phyloP scores from a whole-genome alignment of 129 eudicot genomes.

The Logfia minima region DNA sequence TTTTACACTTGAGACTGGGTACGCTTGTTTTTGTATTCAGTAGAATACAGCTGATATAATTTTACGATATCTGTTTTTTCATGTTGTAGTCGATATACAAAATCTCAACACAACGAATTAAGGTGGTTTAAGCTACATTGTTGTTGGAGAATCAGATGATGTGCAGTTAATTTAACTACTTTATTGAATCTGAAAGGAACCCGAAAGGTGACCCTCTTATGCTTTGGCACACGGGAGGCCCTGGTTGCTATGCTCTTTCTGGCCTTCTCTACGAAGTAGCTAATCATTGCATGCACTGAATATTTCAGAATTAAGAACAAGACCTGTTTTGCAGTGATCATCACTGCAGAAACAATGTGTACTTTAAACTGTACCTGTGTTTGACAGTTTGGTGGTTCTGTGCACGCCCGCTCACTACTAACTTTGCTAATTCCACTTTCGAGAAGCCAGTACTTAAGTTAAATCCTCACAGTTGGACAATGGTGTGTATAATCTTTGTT shows the following conservation, averaged over 20 bases:
- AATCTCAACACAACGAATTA: conserved; percentile 4
- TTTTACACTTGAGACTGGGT: conserved; percentile 49
- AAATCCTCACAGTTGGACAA: conserved; percentile 23
- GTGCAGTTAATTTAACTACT: conserved; percentile 36
- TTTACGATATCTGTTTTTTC: not conserved
- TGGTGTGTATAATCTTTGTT: conserved; percentile 6
- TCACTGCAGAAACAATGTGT: not conserved
- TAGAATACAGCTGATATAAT: not conserved
- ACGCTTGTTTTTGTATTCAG: not conserved
- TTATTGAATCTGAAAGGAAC: conserved; percentile 29
- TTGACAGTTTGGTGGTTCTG: conserved; percentile 7
- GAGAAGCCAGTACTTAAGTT: not conserved
- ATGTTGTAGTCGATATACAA: not conserved
- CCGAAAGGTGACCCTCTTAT: conserved; percentile 36
- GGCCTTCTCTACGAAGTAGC: conserved; percentile 25
- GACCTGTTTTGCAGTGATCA: not conserved
- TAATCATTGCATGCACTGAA: not conserved
- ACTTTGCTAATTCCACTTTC: conserved; percentile 3
- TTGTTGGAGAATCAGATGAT: conserved; percentile 31
- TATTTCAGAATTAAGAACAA: not conserved
- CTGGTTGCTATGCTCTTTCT: conserved; percentile 34
- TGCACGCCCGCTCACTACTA: not conserved
- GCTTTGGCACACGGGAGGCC: conserved; percentile 38
- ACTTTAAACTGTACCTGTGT: not conserved
- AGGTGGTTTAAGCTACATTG: conserved; percentile 20